Conservation (phyloP, 441 rosid species). For the Kokia cookei region DNA sequence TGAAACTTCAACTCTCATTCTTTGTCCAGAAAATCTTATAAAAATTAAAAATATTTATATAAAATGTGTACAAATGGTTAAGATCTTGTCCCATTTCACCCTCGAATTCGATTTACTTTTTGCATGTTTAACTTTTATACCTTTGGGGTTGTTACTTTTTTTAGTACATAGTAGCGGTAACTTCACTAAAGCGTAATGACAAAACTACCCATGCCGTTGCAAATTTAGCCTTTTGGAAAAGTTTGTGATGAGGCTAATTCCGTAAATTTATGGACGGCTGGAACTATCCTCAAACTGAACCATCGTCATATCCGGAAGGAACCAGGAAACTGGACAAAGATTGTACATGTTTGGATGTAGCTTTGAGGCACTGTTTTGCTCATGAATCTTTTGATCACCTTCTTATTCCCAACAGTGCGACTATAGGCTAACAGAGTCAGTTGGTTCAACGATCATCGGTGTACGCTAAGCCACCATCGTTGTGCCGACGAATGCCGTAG, state of each 20-base stretch:
- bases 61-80: too few relatives aligned
- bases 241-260: background rate
- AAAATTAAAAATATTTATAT: too few relatives aligned
- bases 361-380: background rate
- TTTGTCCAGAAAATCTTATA: too few relatives aligned
- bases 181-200: background rate
- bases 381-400: background rate
- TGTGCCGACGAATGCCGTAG: background rate
- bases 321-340: slow-evolving; percentile 7
- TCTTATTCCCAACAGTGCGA: background rate
- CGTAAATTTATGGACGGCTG: background rate
- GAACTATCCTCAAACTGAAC: background rate
- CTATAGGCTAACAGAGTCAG: background rate
- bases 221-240: background rate
- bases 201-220: background rate
- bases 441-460: background rate
- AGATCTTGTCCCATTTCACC: too few relatives aligned
- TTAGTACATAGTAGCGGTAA: too few relatives aligned
- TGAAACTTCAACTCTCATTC: too few relatives aligned
- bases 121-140: too few relatives aligned
- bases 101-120: too few relatives aligned
- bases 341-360: background rate
- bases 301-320: background rate
- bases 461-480: background rate
- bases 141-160: too few relatives aligned